Conservation (phyloP, 2,329 filamentous ascomycete species). For the Colletotrichum lindemuthianum region DNA sequence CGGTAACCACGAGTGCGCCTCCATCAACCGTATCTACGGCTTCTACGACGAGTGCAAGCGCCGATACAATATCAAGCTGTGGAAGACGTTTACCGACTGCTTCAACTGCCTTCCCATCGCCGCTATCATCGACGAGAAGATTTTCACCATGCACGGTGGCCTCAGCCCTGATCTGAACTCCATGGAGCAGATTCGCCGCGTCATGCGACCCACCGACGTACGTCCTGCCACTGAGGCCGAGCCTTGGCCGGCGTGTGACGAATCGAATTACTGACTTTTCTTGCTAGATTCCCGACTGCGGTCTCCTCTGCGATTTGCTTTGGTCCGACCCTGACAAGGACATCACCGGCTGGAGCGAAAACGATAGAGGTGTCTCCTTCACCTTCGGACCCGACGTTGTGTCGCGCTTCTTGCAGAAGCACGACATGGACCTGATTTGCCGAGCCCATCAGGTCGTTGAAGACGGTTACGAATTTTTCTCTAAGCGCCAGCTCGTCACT, state of each 20-base stretch:
- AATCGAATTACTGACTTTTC: constrained; percentile 4
- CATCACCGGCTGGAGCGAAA: constrained; percentile 99
- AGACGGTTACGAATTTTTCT: constrained; percentile 99
- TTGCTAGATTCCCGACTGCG: constrained; percentile 94
- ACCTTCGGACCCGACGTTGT: constrained; percentile 98
- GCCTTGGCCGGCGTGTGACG: constrained; percentile 5
- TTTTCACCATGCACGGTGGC: constrained; percentile 99
- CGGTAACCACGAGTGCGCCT: constrained; percentile 98
- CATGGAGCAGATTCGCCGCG: constrained; percentile 99
- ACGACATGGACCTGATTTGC: constrained; percentile 99
- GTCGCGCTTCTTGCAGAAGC: constrained; percentile 96
- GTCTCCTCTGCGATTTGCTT: constrained; percentile 94
- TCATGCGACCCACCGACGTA: constrained; percentile 99
- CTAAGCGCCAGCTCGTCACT: constrained; percentile 95
- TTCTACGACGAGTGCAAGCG: constrained; percentile 99
- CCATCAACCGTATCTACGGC: constrained; percentile 98
- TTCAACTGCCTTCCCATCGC: constrained; percentile 99
- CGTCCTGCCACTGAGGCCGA: constrained; percentile 53
- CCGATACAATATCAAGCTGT: constrained; percentile 98
- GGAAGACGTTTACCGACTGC: constrained; percentile 99
- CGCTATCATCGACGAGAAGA: constrained; percentile 99
- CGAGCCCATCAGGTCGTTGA: constrained; percentile 98
- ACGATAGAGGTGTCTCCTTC: constrained; percentile 98
- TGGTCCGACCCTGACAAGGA: constrained; percentile 99
- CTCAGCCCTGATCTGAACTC: constrained; percentile 97